phyloP scores from a whole-genome alignment of 441 rosid species.

The Euphorbia celastroides region DNA sequence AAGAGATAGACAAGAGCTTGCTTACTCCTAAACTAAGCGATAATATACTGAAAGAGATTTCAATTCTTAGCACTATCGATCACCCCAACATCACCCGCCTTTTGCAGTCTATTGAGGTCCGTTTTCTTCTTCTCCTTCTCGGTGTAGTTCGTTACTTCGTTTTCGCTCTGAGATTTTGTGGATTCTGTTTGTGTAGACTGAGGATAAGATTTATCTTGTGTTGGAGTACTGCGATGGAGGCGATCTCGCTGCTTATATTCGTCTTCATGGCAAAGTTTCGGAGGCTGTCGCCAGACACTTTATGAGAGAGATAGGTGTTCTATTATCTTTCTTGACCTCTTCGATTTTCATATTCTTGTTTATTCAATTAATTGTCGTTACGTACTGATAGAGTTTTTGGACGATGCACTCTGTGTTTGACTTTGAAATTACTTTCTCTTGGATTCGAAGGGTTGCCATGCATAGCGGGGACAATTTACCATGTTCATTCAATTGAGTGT shows the following conservation, averaged over 20 bases:
- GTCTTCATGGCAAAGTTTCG: slow-evolving; percentile 55
- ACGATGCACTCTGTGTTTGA: background rate
- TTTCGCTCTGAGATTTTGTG: slow-evolving; percentile 4
- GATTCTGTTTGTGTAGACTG: slow-evolving; percentile 34
- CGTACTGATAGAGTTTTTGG: background rate
- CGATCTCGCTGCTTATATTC: slow-evolving; percentile 68
- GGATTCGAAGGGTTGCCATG: background rate
- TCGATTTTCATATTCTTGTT: background rate
- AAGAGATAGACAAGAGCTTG: slow-evolving; percentile 67
- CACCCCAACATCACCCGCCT: slow-evolving; percentile 78
- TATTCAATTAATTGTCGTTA: slow-evolving; percentile 1
- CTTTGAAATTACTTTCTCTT: background rate
- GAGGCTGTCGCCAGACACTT: slow-evolving; percentile 75
- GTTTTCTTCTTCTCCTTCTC: background rate
- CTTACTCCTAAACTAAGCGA: slow-evolving; percentile 62
- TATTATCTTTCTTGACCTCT: slow-evolving; percentile 3
- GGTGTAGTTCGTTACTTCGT: too few species aligned
- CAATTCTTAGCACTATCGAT: slow-evolving; percentile 65
- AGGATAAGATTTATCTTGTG: slow-evolving; percentile 61
- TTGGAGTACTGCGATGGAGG: slow-evolving; percentile 89
- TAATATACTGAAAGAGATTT: slow-evolving; percentile 65
- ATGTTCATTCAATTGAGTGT: background rate
- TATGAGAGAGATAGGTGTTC: slow-evolving; percentile 69
- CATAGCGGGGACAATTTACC: background rate
- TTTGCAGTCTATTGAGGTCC: slow-evolving; percentile 60